Evolutionary conservation across 139 green algal species (phyloP).

Genomic region (Mesotaenium endlicherianum): DNA sequence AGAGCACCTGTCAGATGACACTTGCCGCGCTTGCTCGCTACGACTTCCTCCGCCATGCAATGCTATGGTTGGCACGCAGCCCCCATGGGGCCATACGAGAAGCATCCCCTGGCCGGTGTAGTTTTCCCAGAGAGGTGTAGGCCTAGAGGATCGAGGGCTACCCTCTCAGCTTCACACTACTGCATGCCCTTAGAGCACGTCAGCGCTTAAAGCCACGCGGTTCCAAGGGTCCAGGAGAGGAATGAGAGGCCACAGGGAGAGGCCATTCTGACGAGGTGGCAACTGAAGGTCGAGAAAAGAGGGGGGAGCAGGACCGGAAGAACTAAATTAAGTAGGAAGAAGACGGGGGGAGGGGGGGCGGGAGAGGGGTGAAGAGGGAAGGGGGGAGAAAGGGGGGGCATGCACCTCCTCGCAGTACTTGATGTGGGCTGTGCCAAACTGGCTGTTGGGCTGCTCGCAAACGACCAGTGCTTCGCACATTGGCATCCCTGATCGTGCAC

Average conservation of each 20-base stretch:
- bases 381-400: not conserved
- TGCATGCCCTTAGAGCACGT: too few relatives aligned
- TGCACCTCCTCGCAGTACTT: slow-evolving; percentile 39
- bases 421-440: slow-evolving; percentile 25
- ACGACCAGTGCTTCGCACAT: slow-evolving; percentile 32
- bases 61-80: not conserved
- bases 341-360: not conserved
- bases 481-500: slow-evolving; percentile 31
- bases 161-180: too few relatives aligned
- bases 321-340: not conserved
- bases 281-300: not conserved
- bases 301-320: not conserved
- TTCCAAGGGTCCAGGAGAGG: not conserved
- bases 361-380: not conserved
- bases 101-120: not conserved
- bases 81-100: not conserved
- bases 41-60: not conserved
- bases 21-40: not conserved
- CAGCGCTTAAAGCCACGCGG: too few relatives aligned
- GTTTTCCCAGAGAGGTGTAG: not conserved
- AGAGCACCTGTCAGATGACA: not conserved
- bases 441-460: not conserved
- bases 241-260: not conserved
- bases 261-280: not conserved
- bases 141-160: not conserved